Evolutionary conservation across 352 stramenopile species (phyloP).

Genomic region (Blastocystis sp.): DNA sequence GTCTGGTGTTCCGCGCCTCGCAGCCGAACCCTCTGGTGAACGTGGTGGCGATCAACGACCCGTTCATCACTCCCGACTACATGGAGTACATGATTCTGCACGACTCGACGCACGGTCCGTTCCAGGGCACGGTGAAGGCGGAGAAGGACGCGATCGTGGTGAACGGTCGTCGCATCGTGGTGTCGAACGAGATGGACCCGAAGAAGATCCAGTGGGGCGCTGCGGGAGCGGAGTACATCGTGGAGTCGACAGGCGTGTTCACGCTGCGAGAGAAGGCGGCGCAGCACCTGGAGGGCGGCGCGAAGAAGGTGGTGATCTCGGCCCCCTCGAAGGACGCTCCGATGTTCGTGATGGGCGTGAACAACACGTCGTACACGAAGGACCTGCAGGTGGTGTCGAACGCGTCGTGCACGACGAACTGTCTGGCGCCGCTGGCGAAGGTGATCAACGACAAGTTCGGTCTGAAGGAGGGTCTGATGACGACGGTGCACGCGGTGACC

Average conservation of each 20-base stretch:
- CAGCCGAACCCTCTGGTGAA: conserved; percentile 77
- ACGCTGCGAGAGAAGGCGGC: conserved; percentile 79
- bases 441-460: conserved; percentile 96
- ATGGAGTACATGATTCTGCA: conserved; percentile 86
- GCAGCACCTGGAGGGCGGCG: conserved; percentile 82
- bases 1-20: conserved; percentile 86
- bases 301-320: conserved; percentile 93
- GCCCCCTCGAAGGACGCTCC: conserved; percentile 90
- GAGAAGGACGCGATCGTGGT: conserved; percentile 80
- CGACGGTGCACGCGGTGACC: conserved; percentile 94
- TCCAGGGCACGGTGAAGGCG: conserved; percentile 76
- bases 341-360: conserved; percentile 97
- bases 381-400: conserved; percentile 93
- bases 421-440: conserved; percentile 92
- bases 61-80: conserved; percentile 89
- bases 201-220: conserved; percentile 83
- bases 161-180: conserved; percentile 82
- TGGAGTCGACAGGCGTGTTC: conserved; percentile 82
- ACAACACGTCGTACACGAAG: conserved; percentile 85
- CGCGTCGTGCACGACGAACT: conserved; percentile 98
- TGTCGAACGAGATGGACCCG: conserved; percentile 87
- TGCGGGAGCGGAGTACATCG: conserved; percentile 84
- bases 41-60: conserved; percentile 86
- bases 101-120: conserved; percentile 84
- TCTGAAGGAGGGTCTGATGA: conserved; percentile 95